Base-by-base conservation (phyloP, 2,329 filamentous ascomycete species). In the Penicillium sp. region DNA sequence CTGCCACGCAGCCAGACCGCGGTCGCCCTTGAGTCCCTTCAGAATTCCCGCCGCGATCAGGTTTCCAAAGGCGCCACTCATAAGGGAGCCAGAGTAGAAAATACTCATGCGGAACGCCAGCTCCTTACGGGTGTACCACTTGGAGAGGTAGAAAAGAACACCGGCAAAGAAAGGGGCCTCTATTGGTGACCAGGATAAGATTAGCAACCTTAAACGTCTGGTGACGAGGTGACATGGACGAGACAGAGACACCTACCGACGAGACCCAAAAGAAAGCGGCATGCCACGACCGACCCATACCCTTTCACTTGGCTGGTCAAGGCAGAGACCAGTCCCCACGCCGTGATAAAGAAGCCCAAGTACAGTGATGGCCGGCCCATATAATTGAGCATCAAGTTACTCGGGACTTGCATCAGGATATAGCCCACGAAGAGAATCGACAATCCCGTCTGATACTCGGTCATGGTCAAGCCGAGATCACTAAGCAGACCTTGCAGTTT, bases 51-150 rank as follows among this genome's bases (percentile, higher is more conserved):
- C 77, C 1, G 75, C 76, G 42, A 80, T 77, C 28, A 80, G 66
- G 18, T 73, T 75, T 18, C 75, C 75, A 55, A 80, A 80, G 2
- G 76, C 76, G 46, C 64, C 73, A 43, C 71, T 71, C 25, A 79
- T 63, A 9, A 78, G 61, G 5, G 71, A 73, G 3, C 75, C 76
- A 3, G 75, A 73, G 56, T 77, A 79, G 48, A 79, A 73, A 28
- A 79, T 71, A 36, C 71, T 71, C 55, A 75, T 76, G 4, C 77
- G 71, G 38, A 76, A 69, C 2, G 72, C 72, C 28, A 80, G 59
- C 50, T 80, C 77, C 28, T 73, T 69, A 43, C 74, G 74, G 1
- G 75, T 80, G 53, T 79, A 80, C 75, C 76, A 79, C 51, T 71
- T 73, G 5, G 70, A 73, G 7, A 77, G 66, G 48, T 74, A 75